Conservation (phyloP, 768 basidiomycete genomes). For the Tricholoma saponaceum region DNA sequence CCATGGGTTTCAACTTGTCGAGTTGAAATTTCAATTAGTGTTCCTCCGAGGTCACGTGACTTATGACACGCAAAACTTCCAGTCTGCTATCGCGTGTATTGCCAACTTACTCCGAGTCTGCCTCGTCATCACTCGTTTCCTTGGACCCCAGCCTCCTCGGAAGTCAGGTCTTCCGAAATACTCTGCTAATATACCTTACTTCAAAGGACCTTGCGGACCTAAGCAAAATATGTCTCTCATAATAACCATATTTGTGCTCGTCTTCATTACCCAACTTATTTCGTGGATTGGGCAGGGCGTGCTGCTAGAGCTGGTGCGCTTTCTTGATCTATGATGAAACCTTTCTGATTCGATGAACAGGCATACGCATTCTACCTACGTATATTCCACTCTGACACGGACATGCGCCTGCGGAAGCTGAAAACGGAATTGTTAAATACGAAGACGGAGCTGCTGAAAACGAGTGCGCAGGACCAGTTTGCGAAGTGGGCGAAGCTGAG, state of each 20-base stretch:
- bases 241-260: conserved; percentile 75
- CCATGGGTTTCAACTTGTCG: too few species aligned
- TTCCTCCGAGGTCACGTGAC: background rate
- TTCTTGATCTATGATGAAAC: conserved; percentile 1
- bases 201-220: background rate
- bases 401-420: conserved; percentile 60
- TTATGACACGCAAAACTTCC: background rate
- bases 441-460: conserved; percentile 83
- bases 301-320: conserved; percentile 72
- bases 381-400: conserved; percentile 54
- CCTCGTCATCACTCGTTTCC: background rate
- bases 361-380: conserved; percentile 68
- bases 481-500: conserved; percentile 97
- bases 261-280: conserved; percentile 79
- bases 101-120: background rate
- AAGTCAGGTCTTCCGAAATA: background rate
- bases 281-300: conserved; percentile 88
- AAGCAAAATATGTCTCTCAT: conserved; percentile 66
- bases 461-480: conserved; percentile 96
- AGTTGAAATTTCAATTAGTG: too few species aligned
- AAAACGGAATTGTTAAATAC: conserved; percentile 76
- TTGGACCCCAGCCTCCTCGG: background rate
- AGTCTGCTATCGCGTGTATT: background rate
- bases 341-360: conserved; percentile 34
- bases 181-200: background rate